Evolutionary conservation across 1,284 basidiomycete species (phyloP), one percentile per base, ranked within the genome.

Genomic region (Cutaneotrichosporon sp.): DNA sequence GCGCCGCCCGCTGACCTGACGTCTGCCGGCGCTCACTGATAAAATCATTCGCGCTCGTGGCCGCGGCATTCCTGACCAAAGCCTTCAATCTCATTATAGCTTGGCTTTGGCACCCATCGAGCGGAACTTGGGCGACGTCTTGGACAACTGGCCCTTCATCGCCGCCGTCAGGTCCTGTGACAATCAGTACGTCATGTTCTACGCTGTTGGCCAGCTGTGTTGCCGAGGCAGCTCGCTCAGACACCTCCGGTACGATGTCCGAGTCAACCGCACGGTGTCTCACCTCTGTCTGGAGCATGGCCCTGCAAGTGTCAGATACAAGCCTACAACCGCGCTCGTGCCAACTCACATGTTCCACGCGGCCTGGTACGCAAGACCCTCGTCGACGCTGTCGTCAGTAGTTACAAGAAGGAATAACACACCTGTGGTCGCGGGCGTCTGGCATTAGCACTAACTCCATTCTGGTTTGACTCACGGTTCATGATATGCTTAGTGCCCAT

Each of bases 381-480:
- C 86, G 9, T 81, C 74, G 9, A 93, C 85, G 36, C 87, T 88
- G 55, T 54, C 42, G 51, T 50, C 26, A 56, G 55, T 46, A 22
- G 12, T 21, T 30, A 30, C 56, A n/a, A n/a, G n/a, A n/a, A n/a
- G n/a, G n/a, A n/a, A n/a, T 3, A 17, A 21, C 81, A 47, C 49
- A 86, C 84, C 78, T 79, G 66, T 91, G 85, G 72, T 93, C 88
- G 57, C 87, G 73, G 1, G 87, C 78, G 74, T 92, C 87, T 50
- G 40, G 4, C 17, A 36, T 53, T 34, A 55, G 56, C 40, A 23
- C 21, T 10, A 20, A 22, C 36, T 18, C 13, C 43, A 17, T 33
- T 26, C 22, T 17, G 26, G 18, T n/a, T 8, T 9, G 34, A 60
- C 70, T 58, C 46, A 72, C 70, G 66, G 49, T 79, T 77, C 56